Evolutionary conservation across 805 yeast species (phyloP), one percentile per base, ranked within the genome.

Genomic region (Cyberlindnera mrakii): DNA sequence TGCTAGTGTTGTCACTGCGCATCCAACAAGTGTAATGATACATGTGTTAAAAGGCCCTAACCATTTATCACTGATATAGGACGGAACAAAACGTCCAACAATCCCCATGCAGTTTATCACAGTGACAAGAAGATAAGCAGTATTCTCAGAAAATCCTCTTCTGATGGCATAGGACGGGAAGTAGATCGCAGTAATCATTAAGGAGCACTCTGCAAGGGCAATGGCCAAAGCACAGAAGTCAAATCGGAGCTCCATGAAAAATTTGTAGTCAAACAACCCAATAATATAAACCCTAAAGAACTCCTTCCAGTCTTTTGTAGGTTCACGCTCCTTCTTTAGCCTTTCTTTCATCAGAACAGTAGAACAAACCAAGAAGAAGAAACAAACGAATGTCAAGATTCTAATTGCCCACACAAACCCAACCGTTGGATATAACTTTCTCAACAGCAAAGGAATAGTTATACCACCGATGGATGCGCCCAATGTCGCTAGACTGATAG

Each of bases 401-500:
- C 82, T 64, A 33, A 73, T 66, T 3, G 77, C 70, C 80, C 80
- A 76, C 13, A 63, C 66, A 52, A 72, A 76, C 0, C 82, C 82
- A 29, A 23, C 27, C 27, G 27, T 23, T 8, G 27, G 27, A 40
- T 69, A 66, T 33, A 74, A 55, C 7, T 53, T 55, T 38, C 71
- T 66, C 10, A 74, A 64, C 63, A 71, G 62, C 30, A 72, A 56
- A 14, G 80, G 76, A 50, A 71, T 73, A 18, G 67, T 35, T 38
- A 72, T 58, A 14, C 78, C 77, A 4, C 81, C 81, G 14, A 74
- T 52, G 8, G 75, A 66, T 0, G 78, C 74, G 11, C 80, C 80
- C 6, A 69, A 50, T 1, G 75, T 70, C 0, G 72, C 72, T 6
- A 72, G 37, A 4, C 76, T 72, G 16, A 64, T 57, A 6, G 73